These are phyloP conservation scores for Daldinia grandis DNA, from an alignment of 495 filamentous ascomycete species.

Conservation along the genomic window DNA sequence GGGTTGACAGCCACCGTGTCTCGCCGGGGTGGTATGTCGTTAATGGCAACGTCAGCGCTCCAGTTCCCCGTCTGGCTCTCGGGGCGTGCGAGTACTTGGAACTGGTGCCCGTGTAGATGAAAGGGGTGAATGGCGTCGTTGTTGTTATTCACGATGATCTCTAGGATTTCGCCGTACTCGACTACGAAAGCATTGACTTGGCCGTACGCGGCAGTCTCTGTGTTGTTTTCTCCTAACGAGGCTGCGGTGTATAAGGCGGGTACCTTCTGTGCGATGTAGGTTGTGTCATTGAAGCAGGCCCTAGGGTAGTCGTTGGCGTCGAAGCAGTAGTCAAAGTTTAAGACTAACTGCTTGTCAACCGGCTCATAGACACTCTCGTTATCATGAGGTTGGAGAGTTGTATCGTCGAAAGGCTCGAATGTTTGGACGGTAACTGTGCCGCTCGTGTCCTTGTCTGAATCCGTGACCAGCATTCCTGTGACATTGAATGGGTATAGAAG, in stretches of 20 bases:
- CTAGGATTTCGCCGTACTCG: slow-evolving; percentile 69
- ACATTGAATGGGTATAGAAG: slow-evolving; percentile 50
- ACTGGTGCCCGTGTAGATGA: slow-evolving; percentile 77
- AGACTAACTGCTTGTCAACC: slow-evolving; percentile 61
- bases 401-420: slow-evolving; percentile 71
- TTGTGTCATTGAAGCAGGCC: slow-evolving; percentile 79
- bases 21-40: slow-evolving; percentile 53
- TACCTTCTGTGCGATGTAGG: slow-evolving; percentile 77
- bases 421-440: slow-evolving; percentile 56
- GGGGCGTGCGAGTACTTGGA: slow-evolving; percentile 71
- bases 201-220: slow-evolving; percentile 75
- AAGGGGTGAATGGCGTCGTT: slow-evolving; percentile 68
- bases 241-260: slow-evolving; percentile 80
- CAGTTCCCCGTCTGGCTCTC: slow-evolving; percentile 51
- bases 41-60: slow-evolving; percentile 51
- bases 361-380: slow-evolving; percentile 54
- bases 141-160: slow-evolving; percentile 83
- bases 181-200: slow-evolving; percentile 73
- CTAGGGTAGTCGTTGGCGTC: slow-evolving; percentile 70
- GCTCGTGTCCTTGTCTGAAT: slow-evolving; percentile 62
- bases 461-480: slow-evolving; percentile 71
- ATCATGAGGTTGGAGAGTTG: slow-evolving; percentile 67
- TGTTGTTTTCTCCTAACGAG: slow-evolving; percentile 67
- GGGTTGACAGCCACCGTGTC: slow-evolving; percentile 66
- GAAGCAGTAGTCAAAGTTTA: slow-evolving; percentile 68